Evolutionary conservation across 169 alveolate genomes (phyloP), one percentile per base, ranked within the genome.

Genomic region (Amoebophrya sp.): DNA sequence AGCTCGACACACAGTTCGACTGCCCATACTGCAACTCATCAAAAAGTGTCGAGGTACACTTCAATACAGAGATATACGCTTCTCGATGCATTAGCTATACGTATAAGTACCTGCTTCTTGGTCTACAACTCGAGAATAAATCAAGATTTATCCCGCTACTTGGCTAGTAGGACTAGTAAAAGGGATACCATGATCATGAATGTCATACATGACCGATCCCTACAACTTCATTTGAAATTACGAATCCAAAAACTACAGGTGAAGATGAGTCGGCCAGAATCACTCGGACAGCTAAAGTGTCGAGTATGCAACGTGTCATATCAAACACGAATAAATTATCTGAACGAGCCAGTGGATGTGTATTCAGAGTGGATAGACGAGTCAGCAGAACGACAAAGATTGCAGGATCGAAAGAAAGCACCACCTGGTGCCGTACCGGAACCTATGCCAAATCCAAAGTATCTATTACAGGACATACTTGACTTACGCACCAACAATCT

Each of bases 1-100:
- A 65, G 26, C 83, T 65, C 83, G 83, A 65, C 83, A 65, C 83
- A 26, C 83, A 65, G 26, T 65, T 65, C 83, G 83, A 65, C 26
- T 65, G 83, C 83, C 83, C 83, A 1, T 65, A 26, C 33, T 65
- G 83, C 83, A 65, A 65, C 83, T 65, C 83, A 6, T 29, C 83
- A 18, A 65, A 65, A 65, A 12, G 83, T 36, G 33, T 65, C 26
- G 83, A 65, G 83, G 83, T 65, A 65, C 12, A 6, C 1, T 18
- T n/a, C n/a, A n/a, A n/a, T n/a, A n/a, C n/a, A n/a, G n/a, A n/a
- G n/a, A n/a, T n/a, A n/a, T n/a, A n/a, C n/a, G n/a, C n/a, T n/a
- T n/a, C n/a, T n/a, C n/a, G n/a, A n/a, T n/a, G n/a, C n/a, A n/a
- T n/a, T n/a, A n/a, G n/a, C n/a, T n/a, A n/a, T n/a, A n/a, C n/a